These are phyloP conservation scores for Emergomyces pasteurianus DNA, from an alignment of 2,329 filamentous ascomycete genomes.

Conservation along the genomic window DNA sequence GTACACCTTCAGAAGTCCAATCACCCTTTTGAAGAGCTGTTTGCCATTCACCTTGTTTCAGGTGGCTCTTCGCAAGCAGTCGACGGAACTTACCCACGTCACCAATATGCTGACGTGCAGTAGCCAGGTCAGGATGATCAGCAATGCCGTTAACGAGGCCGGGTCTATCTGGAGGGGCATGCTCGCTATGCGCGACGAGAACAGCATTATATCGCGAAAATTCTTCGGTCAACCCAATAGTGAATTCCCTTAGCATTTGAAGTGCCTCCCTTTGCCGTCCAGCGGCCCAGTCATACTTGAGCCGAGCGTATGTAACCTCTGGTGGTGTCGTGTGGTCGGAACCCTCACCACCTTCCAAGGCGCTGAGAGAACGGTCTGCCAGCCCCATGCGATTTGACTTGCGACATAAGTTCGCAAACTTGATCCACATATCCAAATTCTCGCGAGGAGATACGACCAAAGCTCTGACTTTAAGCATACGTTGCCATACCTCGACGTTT, in stretches of 20 bases:
- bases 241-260: slow-evolving; percentile 51
- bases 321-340: slow-evolving; percentile 41
- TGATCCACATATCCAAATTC: slow-evolving; percentile 99
- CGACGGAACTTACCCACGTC: slow-evolving; percentile 49
- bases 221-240: slow-evolving; percentile 47
- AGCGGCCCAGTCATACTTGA: slow-evolving; percentile 93
- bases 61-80: slow-evolving; percentile 85
- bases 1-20: slow-evolving; percentile 76
- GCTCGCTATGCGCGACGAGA: slow-evolving; percentile 26
- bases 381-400: slow-evolving; percentile 92
- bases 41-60: slow-evolving; percentile 95
- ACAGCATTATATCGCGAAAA: slow-evolving; percentile 36
- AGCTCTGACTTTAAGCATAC: slow-evolving; percentile 89
- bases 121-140: slow-evolving; percentile 29
- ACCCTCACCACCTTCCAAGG: slow-evolving; percentile 59
- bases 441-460: slow-evolving; percentile 85
- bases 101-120: slow-evolving; percentile 29
- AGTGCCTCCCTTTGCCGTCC: slow-evolving; percentile 55
- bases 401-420: slow-evolving; percentile 94
- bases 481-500: slow-evolving; percentile 96
- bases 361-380: slow-evolving; percentile 87
- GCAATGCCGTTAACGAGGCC: slow-evolving; percentile 36
- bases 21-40: slow-evolving; percentile 72
- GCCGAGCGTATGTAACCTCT: slow-evolving; percentile 86
- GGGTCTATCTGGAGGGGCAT: slow-evolving; percentile 32